Evolutionary conservation across 2,329 filamentous ascomycete genomes (phyloP).

Genomic region (Arthrobotrys pseudoclavata): DNA sequence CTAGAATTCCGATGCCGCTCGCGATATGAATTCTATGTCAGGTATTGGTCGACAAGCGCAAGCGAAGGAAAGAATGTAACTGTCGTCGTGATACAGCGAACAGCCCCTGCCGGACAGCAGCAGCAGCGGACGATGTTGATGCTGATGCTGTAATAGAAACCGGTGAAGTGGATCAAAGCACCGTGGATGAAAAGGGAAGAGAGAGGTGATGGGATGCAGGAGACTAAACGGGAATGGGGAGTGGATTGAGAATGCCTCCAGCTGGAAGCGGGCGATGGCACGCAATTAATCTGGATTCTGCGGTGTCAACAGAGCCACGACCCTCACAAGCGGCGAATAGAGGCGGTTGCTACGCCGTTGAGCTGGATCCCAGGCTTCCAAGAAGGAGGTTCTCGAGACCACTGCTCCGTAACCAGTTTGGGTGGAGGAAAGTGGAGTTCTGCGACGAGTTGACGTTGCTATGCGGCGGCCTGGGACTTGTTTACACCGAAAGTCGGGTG

Average conservation of each 20-base stretch:
- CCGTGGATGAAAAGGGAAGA: constrained; percentile 21
- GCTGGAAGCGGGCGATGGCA: constrained; percentile 48
- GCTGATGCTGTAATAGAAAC: constrained; percentile 22
- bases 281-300: constrained; percentile 52
- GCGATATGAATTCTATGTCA: constrained; percentile 11
- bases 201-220: constrained; percentile 39
- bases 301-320: constrained; percentile 45
- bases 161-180: background rate
- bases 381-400: constrained; percentile 3
- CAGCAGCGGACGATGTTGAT: background rate
- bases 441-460: constrained; percentile 37
- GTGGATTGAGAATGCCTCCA: constrained; percentile 36
- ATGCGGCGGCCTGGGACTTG: constrained; percentile 30
- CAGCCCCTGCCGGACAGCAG: constrained; percentile 2
- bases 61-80: constrained; percentile 25
- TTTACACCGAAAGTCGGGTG: constrained; percentile 45
- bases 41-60: constrained; percentile 27
- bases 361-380: constrained; percentile 16
- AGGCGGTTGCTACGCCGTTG: constrained; percentile 50
- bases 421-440: constrained; percentile 37
- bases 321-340: constrained; percentile 13
- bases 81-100: constrained; percentile 35
- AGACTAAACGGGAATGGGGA: constrained; percentile 41
- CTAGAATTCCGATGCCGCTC: constrained; percentile 24
- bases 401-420: constrained; percentile 5